Percentiles rank a stretch among this genome's conserved stretches.
phyloP scores from a whole-genome alignment of 2,329 filamentous ascomycete genomes.

The Diplodia sapinea region DNA sequence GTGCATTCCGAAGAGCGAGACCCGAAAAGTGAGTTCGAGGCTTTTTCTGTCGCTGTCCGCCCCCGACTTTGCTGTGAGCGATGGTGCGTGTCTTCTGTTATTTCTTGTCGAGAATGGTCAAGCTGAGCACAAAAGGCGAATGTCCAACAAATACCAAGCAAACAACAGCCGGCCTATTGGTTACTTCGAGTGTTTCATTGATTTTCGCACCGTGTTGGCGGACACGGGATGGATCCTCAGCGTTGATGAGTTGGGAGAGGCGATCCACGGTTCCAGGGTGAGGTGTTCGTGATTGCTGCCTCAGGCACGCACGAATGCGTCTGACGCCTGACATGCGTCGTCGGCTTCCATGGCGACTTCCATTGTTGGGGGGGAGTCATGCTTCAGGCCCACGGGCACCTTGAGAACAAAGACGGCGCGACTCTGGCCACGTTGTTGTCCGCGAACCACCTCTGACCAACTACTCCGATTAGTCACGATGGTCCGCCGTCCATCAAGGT shows the following conservation, averaged over 20 bases:
- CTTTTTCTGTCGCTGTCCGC: too few species aligned
- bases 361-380: background rate
- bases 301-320: background rate
- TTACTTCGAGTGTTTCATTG: too few species aligned
- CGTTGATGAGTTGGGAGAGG: too few species aligned
- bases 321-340: background rate
- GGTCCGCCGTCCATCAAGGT: constrained; percentile 23
- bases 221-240: too few species aligned
- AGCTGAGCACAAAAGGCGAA: too few species aligned
- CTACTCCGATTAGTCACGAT: constrained; percentile 19
- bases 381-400: background rate
- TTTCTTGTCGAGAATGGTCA: too few species aligned
- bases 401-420: background rate
- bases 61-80: too few species aligned
- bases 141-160: too few species aligned
- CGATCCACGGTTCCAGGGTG: too few species aligned
- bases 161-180: too few species aligned
- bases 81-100: too few species aligned
- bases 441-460: background rate
- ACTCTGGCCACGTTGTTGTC: constrained; percentile 19
- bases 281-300: background rate
- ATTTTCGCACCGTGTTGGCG: too few species aligned
- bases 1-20: background rate
- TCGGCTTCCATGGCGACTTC: background rate
- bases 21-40: background rate